Conservation (phyloP, 208 protist genomes). For the Leishmania tarentolae region DNA sequence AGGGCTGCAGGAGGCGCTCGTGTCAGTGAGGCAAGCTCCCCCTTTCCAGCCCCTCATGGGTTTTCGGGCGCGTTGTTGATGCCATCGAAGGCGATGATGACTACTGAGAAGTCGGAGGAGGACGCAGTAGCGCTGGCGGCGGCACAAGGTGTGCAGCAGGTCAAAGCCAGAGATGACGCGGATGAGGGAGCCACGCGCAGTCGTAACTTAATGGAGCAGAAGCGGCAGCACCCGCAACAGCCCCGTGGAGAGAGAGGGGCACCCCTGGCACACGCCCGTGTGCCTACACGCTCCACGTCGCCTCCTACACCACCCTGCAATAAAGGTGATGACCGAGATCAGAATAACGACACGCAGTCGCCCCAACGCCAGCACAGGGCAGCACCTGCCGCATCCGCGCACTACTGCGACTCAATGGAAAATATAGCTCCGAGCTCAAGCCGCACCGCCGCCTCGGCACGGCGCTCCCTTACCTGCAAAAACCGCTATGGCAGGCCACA, state of each 20-base stretch:
- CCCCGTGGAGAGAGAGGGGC: neutral
- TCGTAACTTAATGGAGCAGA: neutral
- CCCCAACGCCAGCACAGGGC: neutral
- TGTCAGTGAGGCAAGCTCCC: neutral
- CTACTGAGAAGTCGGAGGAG: slow-evolving; percentile 8
- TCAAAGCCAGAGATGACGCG: neutral
- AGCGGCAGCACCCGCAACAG: neutral
- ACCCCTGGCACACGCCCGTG: neutral
- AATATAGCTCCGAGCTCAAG: slow-evolving; percentile 1
- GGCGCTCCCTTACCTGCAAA: neutral
- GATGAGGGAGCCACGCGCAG: slow-evolving; percentile 6
- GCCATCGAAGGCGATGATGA: slow-evolving; percentile 7
- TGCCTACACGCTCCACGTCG: neutral
- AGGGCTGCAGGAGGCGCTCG: no score
- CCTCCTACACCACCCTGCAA: neutral
- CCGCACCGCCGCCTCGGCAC: slow-evolving; percentile 12
- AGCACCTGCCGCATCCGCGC: neutral
- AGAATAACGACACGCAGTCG: no score
- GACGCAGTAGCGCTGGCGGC: neutral
- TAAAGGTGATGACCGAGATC: no score
- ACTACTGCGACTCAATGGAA: neutral
- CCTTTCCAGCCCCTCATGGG: neutral
- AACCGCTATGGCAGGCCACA: neutral
- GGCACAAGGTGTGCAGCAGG: neutral
- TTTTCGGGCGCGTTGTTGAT: neutral